Percentiles rank a stretch among this genome's conserved stretches.
These are phyloP conservation scores for Aureobasidium pullulans DNA, from an alignment of 2,329 filamentous ascomycete species.

Conservation along the genomic window DNA sequence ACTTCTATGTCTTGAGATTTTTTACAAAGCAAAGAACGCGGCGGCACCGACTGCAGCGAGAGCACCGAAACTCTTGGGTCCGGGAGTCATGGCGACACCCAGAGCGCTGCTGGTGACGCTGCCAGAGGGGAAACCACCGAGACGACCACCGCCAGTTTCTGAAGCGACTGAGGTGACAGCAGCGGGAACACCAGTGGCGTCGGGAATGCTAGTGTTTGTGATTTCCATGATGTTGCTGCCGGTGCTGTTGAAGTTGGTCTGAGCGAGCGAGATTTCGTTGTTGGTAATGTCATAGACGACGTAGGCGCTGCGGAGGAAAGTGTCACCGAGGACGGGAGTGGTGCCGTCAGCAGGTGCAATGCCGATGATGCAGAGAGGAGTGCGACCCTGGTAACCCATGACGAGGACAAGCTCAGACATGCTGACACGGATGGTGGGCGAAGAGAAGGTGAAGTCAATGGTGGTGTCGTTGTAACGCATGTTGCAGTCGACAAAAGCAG, in stretches of 20 bases:
- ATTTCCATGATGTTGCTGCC: constrained; percentile 48
- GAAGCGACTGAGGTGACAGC: constrained; percentile 43
- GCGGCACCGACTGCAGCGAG: constrained; percentile 24
- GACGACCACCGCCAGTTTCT: constrained; percentile 38
- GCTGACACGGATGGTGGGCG: constrained; percentile 46
- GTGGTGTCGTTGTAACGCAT: constrained; percentile 42
- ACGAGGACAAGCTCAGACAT: constrained; percentile 51
- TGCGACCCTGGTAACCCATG: constrained; percentile 34
- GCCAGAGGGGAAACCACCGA: constrained; percentile 17
- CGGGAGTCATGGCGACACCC: constrained; percentile 20
- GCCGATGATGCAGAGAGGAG: constrained; percentile 40
- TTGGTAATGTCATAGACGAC: constrained; percentile 55
- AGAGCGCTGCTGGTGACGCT: constrained; percentile 5
- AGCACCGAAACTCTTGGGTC: constrained; percentile 20
- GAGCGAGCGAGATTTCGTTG: constrained; percentile 54
- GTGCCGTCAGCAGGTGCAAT: constrained; percentile 44
- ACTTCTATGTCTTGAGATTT: not conserved
- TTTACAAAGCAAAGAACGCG: constrained; percentile 22
- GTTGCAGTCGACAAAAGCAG: constrained; percentile 48
- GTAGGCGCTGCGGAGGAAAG: constrained; percentile 56
- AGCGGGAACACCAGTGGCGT: constrained; percentile 44
- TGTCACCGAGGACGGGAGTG: constrained; percentile 51
- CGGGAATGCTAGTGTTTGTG: constrained; percentile 42
- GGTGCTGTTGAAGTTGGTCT: constrained; percentile 54
- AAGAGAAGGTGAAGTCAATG: constrained; percentile 52